A percentile compares a stretch with the other conserved stretches of the same genome.
Conservation (phyloP, 805 yeast species). For the Candida patagonica region DNA sequence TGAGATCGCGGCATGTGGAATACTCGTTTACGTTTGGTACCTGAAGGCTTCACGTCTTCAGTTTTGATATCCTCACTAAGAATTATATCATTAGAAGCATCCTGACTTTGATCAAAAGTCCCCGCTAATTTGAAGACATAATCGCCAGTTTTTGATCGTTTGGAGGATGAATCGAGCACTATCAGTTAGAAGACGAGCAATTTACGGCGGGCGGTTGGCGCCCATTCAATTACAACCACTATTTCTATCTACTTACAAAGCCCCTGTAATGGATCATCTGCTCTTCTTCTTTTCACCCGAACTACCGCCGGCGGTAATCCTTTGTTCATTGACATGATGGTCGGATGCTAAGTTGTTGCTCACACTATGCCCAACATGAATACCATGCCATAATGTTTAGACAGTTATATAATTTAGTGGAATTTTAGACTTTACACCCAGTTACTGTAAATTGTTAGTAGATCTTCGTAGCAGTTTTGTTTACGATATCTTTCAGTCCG, state of each 20-base stretch:
- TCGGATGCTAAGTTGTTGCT: no score
- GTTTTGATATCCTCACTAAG: constrained; percentile 7
- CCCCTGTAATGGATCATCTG: constrained; percentile 84
- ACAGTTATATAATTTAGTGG: no score
- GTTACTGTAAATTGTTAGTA: no score
- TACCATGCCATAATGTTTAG: no score
- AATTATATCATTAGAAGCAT: constrained; percentile 11
- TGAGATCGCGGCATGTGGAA: constrained; percentile 9
- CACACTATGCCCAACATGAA: no score
- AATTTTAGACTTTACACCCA: no score
- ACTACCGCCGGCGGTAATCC: constrained; percentile 48
- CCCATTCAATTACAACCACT: neutral
- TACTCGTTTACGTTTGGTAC: constrained; percentile 9
- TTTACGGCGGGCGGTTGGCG: neutral
- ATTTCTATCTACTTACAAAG: constrained; percentile 31
- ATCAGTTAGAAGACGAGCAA: neutral
- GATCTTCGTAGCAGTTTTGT: no score
- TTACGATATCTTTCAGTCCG: no score
- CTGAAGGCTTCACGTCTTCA: neutral
- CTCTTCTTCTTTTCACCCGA: constrained; percentile 77
- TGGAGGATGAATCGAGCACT: constrained; percentile 12
- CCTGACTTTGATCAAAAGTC: constrained; percentile 21
- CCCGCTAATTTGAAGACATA: constrained; percentile 23
- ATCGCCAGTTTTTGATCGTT: constrained; percentile 21
- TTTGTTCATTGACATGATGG: no score